These are phyloP conservation scores for Cymodocea nodosa DNA, from an alignment of 116 monocot species.

Conservation along the genomic window DNA sequence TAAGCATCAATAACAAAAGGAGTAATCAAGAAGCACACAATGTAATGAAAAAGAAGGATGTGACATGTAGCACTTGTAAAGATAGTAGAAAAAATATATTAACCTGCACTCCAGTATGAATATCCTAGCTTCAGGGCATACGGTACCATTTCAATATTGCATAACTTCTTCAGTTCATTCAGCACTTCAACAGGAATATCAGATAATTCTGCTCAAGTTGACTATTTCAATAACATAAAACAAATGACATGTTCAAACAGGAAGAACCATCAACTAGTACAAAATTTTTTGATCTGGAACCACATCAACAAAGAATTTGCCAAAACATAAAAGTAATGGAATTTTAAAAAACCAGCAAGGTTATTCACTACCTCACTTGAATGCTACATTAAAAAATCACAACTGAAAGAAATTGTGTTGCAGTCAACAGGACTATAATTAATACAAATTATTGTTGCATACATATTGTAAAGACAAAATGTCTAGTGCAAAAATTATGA, in stretches of 20 bases:
- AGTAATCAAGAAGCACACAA: neutral
- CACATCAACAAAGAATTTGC: too few species aligned
- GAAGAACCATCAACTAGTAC: neutral
- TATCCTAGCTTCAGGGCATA: constrained; percentile 80
- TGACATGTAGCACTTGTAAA: neutral
- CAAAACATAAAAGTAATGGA: too few species aligned
- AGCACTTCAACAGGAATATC: constrained; percentile 41
- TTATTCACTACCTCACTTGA: too few species aligned
- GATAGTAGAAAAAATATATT: constrained; percentile 5
- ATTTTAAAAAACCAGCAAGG: too few species aligned
- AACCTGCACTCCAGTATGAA: constrained; percentile 94
- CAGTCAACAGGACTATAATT: neutral
- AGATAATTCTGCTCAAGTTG: constrained; percentile 46
- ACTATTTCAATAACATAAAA: constrained; percentile 6
- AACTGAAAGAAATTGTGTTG: neutral
- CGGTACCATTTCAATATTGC: constrained; percentile 54
- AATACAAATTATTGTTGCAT: neutral
- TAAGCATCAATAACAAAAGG: too few species aligned
- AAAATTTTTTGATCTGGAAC: too few species aligned
- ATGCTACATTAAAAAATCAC: neutral
- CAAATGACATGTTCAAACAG: neutral
- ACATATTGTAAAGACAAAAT: neutral
- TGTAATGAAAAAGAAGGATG: neutral
- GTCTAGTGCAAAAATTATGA: neutral
- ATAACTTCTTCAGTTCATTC: constrained; percentile 47